Evolutionary conservation across 2,329 filamentous ascomycete genomes (phyloP).

Genomic region (Paracoccidioides lutzii): DNA sequence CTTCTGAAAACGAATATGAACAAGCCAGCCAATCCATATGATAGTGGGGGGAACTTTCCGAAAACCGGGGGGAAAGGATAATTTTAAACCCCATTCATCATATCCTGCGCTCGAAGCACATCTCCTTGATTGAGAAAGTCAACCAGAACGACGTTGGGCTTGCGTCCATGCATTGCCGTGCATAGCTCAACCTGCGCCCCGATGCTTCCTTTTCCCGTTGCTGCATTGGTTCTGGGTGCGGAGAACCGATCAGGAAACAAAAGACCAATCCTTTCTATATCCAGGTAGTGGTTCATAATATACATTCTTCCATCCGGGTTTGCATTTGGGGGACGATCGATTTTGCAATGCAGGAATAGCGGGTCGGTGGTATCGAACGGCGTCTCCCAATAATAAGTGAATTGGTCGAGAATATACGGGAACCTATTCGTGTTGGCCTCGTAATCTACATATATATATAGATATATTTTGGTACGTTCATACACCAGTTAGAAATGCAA

Average conservation of each 20-base stretch:
- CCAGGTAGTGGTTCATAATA: conserved; percentile 38
- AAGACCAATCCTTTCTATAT: conserved; percentile 30
- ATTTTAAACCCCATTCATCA: conserved; percentile 26
- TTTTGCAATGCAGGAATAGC: conserved; percentile 30
- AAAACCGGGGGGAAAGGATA: not conserved
- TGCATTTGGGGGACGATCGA: conserved; percentile 31
- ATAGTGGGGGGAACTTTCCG: not conserved
- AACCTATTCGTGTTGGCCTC: conserved; percentile 26
- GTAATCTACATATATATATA: conserved; percentile 20
- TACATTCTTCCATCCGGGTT: conserved; percentile 32
- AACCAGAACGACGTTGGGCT: conserved; percentile 33
- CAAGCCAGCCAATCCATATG: not conserved
- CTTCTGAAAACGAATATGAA: not conserved
- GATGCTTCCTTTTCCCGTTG: conserved; percentile 31
- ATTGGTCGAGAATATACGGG: conserved; percentile 33
- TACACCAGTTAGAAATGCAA: not conserved
- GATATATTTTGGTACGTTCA: not conserved
- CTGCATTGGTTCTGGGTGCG: conserved; percentile 32
- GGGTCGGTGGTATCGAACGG: conserved; percentile 31
- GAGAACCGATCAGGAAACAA: conserved; percentile 30
- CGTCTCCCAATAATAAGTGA: conserved; percentile 36
- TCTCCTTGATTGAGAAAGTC: conserved; percentile 36
- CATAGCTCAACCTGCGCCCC: conserved; percentile 31
- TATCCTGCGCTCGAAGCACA: conserved; percentile 29
- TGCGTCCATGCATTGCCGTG: conserved; percentile 24